These are phyloP conservation scores for Aquilaria agallochum DNA, from an alignment of 441 rosid species.

Conservation along the genomic window DNA sequence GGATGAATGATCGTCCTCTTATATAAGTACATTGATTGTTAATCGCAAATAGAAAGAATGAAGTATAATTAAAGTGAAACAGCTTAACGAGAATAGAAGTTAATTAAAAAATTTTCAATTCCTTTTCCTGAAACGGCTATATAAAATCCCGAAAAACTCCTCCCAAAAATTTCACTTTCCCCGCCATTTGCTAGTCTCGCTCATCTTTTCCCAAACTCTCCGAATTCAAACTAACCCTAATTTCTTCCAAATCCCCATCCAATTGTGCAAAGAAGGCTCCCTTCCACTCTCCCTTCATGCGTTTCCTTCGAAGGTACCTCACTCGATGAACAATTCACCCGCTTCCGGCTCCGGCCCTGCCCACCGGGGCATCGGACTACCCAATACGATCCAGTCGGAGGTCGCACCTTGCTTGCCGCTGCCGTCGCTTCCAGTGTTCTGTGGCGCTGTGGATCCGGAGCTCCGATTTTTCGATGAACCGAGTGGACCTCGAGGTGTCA, in stretches of 20 bases:
- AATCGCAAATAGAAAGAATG: no score
- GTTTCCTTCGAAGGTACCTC: conserved; percentile 12
- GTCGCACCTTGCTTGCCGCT: conserved; percentile 86
- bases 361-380: conserved; percentile 72
- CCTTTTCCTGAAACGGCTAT: background rate
- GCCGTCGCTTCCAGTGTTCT: conserved; percentile 86
- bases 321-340: conserved; percentile 54
- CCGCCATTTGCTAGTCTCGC: conserved; percentile 65
- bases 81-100: no score
- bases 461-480: conserved; percentile 64
- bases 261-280: conserved; percentile 18
- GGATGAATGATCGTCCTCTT: no score
- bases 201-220: conserved; percentile 21
- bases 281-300: conserved; percentile 30
- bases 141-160: conserved; percentile 11
- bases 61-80: no score
- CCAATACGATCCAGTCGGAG: conserved; percentile 93
- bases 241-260: conserved; percentile 24
- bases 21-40: no score
- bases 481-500: conserved; percentile 14
- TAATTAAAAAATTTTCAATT: no score
- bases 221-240: conserved; percentile 24
- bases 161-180: conserved; percentile 26
- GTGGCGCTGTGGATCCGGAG: conserved; percentile 70
- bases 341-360: conserved; percentile 30